Evolutionary conservation across 176 grass and related monocot species (phyloP).

Genomic region (Canna indica): DNA sequence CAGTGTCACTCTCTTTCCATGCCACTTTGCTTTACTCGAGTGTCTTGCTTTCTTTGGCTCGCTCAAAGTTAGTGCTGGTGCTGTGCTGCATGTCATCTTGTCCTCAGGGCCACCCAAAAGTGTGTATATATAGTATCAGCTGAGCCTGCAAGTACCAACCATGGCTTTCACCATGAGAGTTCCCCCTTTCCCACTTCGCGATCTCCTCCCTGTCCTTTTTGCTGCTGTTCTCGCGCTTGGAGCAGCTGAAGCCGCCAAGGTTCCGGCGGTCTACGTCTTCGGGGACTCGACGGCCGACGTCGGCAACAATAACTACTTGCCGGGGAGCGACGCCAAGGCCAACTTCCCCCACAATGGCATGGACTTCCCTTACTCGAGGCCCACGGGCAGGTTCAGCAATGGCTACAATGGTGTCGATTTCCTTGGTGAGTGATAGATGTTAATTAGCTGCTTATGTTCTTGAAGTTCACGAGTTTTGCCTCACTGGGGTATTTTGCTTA

Average conservation of each 20-base stretch:
- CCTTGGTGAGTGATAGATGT: conserved; percentile 28
- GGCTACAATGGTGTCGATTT: conserved; percentile 67
- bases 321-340: conserved; percentile 23
- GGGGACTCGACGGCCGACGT: conserved; percentile 80
- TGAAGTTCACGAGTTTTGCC: neutral
- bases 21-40: too few species aligned
- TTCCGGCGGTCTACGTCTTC: conserved; percentile 76
- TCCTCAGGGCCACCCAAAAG: neutral
- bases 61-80: too few species aligned
- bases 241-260: conserved; percentile 2
- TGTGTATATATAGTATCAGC: neutral
- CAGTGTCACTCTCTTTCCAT: too few species aligned
- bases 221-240: neutral
- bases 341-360: conserved; percentile 47
- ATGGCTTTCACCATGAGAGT: conserved; percentile 3
- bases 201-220: conserved; percentile 19
- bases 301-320: conserved; percentile 79
- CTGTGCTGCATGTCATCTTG: neutral
- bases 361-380: conserved; percentile 32
- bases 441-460: too few species aligned
- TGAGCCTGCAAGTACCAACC: neutral
- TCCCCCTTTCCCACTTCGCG: conserved; percentile 8
- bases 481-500: neutral
- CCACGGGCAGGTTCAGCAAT: conserved; percentile 87
- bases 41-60: too few species aligned